Conservation (phyloP, 208 protist species). For the Leishmania aethiopica region DNA sequence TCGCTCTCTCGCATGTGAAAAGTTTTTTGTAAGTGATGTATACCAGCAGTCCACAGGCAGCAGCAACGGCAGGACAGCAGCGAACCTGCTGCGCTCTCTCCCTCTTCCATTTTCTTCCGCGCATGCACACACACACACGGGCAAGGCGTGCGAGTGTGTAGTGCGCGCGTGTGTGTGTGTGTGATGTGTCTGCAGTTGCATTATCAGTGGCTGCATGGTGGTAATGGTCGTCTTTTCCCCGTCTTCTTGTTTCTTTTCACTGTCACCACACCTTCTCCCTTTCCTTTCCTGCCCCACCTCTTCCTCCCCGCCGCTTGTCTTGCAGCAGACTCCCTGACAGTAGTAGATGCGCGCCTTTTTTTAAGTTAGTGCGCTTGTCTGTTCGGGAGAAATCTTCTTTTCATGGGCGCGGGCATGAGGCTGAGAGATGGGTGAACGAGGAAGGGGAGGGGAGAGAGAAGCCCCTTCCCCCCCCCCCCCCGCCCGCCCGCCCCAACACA, state of each 20-base stretch:
- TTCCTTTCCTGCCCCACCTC: not conserved
- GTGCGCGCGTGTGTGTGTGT: not conserved
- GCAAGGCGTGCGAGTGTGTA: not conserved
- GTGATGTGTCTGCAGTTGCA: not conserved
- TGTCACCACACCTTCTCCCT: not conserved
- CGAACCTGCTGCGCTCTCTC: not conserved
- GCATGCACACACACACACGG: not conserved
- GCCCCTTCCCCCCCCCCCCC: too few relatives aligned
- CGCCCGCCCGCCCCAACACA: too few relatives aligned
- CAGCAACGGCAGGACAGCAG: not conserved
- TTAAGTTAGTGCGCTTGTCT: not conserved
- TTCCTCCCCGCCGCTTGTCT: not conserved
- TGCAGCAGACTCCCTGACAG: not conserved
- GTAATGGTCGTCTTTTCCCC: not conserved
- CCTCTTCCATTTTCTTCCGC: not conserved
- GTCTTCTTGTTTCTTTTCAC: not conserved
- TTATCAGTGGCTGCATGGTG: not conserved
- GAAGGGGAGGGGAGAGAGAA: not conserved
- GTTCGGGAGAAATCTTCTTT: not conserved
- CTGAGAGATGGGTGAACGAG: not conserved
- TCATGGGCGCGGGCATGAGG: not conserved
- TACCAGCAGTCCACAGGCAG: not conserved
- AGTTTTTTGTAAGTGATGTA: not conserved
- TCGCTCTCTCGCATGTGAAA: constrained; percentile 5
- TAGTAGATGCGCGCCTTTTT: not conserved